phyloP scores from a whole-genome alignment of 129 eudicot species.

The Tanacetum coccineum region DNA sequence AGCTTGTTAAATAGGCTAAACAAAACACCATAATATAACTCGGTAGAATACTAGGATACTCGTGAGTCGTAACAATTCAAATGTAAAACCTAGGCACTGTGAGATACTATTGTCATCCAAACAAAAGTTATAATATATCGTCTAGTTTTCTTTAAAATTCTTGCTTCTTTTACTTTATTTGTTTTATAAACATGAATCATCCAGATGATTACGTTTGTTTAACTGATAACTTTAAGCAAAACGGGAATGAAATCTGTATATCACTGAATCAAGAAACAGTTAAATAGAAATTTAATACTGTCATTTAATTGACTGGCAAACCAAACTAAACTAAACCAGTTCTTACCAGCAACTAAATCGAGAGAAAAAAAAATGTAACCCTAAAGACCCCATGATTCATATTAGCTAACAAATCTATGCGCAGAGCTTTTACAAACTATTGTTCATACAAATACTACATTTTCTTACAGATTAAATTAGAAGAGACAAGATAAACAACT shows the following conservation, averaged over 20 bases:
- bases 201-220: too few species aligned
- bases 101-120: too few species aligned
- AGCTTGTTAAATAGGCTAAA: too few species aligned
- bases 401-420: slow-evolving; percentile 13
- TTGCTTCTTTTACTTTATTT: too few species aligned
- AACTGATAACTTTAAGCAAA: too few species aligned
- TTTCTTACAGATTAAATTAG: slow-evolving; percentile 25
- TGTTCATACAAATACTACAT: slow-evolving; percentile 30
- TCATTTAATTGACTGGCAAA: neutral
- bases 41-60: neutral
- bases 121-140: neutral
- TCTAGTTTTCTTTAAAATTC: too few species aligned
- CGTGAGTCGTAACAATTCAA: neutral
- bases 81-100: too few species aligned
- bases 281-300: too few species aligned
- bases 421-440: slow-evolving; percentile 4
- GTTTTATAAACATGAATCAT: too few species aligned
- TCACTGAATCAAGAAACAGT: too few species aligned
- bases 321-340: neutral
- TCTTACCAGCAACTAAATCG: neutral
- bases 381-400: neutral
- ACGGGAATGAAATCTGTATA: too few species aligned
- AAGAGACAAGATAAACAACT: neutral
- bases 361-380: neutral
- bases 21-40: neutral